Evolutionary conservation across 768 basidiomycete genomes (phyloP).

Genomic region (Phanerochaete carnosa): DNA sequence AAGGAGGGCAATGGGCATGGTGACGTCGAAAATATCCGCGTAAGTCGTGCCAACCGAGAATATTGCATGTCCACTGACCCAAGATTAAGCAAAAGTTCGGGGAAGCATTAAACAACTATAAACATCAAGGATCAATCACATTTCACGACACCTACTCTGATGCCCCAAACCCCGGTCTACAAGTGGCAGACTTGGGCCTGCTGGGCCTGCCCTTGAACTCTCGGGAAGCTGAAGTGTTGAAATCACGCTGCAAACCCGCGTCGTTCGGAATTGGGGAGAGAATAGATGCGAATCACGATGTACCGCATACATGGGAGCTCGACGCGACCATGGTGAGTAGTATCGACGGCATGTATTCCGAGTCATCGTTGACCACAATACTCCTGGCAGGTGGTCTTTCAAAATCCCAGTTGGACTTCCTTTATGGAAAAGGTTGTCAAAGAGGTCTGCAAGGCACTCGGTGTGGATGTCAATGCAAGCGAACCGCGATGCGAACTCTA

Average conservation of each 20-base stretch:
- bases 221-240: slow-evolving; percentile 38
- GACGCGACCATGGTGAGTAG: slow-evolving; percentile 28
- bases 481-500: slow-evolving; percentile 38
- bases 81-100: too few relatives aligned
- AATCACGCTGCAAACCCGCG: slow-evolving; percentile 33
- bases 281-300: slow-evolving; percentile 39
- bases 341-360: not conserved
- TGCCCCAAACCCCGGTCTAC: slow-evolving; percentile 40
- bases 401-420: slow-evolving; percentile 37
- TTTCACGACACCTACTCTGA: slow-evolving; percentile 23
- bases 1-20: too few relatives aligned
- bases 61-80: too few relatives aligned
- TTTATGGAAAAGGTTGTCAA: slow-evolving; percentile 31
- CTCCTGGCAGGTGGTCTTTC: slow-evolving; percentile 30
- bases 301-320: slow-evolving; percentile 51
- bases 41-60: too few relatives aligned
- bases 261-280: slow-evolving; percentile 43
- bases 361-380: not conserved
- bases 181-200: slow-evolving; percentile 37
- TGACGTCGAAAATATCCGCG: too few relatives aligned
- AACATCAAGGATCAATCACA: slow-evolving; percentile 17
- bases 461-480: slow-evolving; percentile 27
- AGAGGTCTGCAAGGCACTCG: slow-evolving; percentile 35
- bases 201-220: slow-evolving; percentile 40
- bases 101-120: too few relatives aligned